Base-by-base conservation (phyloP, 768 basidiomycete genomes). In the Zangia roseola region DNA sequence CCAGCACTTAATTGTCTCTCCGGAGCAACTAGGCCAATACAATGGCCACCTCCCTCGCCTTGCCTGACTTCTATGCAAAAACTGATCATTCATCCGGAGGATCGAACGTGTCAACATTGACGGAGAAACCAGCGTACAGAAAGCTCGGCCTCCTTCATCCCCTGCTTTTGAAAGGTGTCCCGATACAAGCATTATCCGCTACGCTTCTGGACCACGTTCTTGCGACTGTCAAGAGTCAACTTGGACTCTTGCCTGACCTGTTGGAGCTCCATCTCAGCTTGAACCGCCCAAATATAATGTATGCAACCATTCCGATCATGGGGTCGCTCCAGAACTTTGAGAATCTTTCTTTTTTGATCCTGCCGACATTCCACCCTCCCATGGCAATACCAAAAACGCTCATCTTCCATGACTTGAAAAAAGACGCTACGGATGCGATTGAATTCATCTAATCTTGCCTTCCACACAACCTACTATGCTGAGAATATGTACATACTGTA, bases 321-420 rank as follows among this genome's bases (percentile, higher is more conserved):
- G 36, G 48, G 3, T n/a, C 2, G 1, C 36, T 52, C 2, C 35
- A 16, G 1, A 21, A 52, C 12, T 43, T 42, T 10, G 6, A 10
- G 4, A 52, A 52, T 6, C 30, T 50, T 10, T 7, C 26, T 26
- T 25, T 38, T 19, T 26, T 50, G 13, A 25, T 50, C 14, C 49
- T 43, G 3, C 5, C 14, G 7, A 7, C 4, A 4, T 45, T 42
- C 24, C 39, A 35, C 12, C 47, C 36, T 9, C 39, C 43, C 7
- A 49, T 31, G 14, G 40, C 28, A 3, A 43, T 50, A 2, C 30
- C 40, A 34, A 63, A 61, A 17, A 40, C 40, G 3, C 39, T 59
- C 7, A 40, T 63, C 5, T 63, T 59, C 25, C 53, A 54, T 30
- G 55, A 63, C 30, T 46, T 48, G 6, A 56, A 35, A 1, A 45